Conservation (phyloP, 2,329 filamentous ascomycete genomes). For the Calonectria leucothoes region DNA sequence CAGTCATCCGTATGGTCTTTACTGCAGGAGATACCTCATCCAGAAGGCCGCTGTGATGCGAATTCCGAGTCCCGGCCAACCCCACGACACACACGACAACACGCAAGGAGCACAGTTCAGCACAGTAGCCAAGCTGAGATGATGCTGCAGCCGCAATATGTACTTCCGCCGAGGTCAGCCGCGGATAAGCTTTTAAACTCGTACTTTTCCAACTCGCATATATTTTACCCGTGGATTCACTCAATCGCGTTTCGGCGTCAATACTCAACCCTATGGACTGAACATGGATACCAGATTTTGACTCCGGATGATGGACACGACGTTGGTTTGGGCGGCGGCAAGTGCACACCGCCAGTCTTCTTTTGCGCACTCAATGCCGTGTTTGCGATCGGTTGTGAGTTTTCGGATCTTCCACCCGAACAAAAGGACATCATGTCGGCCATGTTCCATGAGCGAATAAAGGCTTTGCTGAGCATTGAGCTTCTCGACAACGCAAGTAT, state of each 20-base stretch:
- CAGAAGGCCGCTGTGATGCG: background rate
- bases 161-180: background rate
- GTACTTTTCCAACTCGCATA: constrained; percentile 5
- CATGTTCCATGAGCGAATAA: constrained; percentile 3
- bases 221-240: constrained; percentile 18
- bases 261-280: constrained; percentile 2
- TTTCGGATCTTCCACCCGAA: background rate
- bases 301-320: background rate
- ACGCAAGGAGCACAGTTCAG: background rate
- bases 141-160: constrained; percentile 7
- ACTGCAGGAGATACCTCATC: background rate
- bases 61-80: background rate
- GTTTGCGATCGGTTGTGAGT: constrained; percentile 13
- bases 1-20: constrained; percentile 6
- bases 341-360: background rate
- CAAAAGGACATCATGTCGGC: constrained; percentile 6
- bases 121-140: background rate
- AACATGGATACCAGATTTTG: background rate
- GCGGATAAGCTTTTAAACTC: background rate
- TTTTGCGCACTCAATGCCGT: constrained; percentile 15
- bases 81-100: background rate
- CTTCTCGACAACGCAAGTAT: constrained; percentile 1
- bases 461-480: background rate
- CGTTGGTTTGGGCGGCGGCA: background rate
- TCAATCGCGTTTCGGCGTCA: background rate